phyloP scores from a whole-genome alignment of 306 rosid genomes.

The Senna tora region DNA sequence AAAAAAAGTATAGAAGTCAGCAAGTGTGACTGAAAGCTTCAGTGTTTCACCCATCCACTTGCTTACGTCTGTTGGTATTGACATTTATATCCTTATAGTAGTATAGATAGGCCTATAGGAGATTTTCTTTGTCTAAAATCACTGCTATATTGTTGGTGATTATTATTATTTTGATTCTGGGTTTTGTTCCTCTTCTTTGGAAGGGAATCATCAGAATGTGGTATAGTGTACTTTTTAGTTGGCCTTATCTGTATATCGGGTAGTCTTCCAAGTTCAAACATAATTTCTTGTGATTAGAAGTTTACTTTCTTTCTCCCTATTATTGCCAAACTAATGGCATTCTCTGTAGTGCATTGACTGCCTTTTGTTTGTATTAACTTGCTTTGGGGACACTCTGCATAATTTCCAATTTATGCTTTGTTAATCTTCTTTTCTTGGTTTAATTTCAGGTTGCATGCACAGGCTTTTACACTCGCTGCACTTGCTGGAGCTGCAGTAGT shows the following conservation, averaged over 20 bases:
- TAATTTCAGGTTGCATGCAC: constrained; percentile 84
- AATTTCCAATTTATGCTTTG: constrained; percentile 5
- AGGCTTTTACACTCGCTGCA: constrained; percentile 92
- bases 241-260: neutral
- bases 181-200: constrained; percentile 14
- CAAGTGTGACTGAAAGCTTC: constrained; percentile 1
- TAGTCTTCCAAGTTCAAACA: neutral
- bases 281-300: neutral
- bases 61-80: too few species aligned
- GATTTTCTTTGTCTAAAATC: constrained; percentile 13
- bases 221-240: constrained; percentile 9
- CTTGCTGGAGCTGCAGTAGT: constrained; percentile 87
- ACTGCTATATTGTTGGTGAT: neutral
- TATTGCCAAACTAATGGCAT: neutral
- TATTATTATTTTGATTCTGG: neutral
- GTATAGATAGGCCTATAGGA: neutral
- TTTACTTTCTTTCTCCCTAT: neutral
- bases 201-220: neutral
- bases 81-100: neutral
- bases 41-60: neutral
- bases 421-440: constrained; percentile 17
- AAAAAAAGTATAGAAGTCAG: neutral
- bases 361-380: neutral
- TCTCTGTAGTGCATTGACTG: neutral
- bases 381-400: constrained; percentile 12